A percentile compares a stretch with the other conserved stretches of the same genome.
phyloP scores from a whole-genome alignment of 2,329 filamentous ascomycete species.

The Tolypocladium nubicola region DNA sequence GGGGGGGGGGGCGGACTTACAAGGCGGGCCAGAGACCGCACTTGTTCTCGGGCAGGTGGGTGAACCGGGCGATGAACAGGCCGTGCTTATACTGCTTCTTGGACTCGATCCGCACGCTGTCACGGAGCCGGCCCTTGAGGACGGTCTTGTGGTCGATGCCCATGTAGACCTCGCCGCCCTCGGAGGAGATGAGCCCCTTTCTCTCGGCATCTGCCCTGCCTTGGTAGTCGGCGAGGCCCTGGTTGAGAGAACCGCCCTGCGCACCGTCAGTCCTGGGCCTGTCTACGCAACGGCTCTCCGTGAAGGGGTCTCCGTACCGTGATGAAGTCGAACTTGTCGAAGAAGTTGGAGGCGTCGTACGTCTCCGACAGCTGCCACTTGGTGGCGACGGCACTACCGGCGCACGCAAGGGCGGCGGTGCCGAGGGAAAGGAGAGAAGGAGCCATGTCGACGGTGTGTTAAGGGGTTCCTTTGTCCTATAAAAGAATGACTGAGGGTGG shows the following conservation, averaged over 20 bases:
- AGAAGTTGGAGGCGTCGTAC: slow-evolving; percentile 34
- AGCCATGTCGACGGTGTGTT: slow-evolving; percentile 20
- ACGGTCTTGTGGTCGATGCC: slow-evolving; percentile 22
- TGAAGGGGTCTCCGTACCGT: slow-evolving; percentile 15
- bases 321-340: slow-evolving; percentile 35
- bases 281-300: slow-evolving; percentile 2
- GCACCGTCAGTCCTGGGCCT: background rate
- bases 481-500: slow-evolving; percentile 10
- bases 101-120: slow-evolving; percentile 56
- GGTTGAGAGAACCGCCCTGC: slow-evolving; percentile 43
- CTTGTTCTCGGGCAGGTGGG: slow-evolving; percentile 52
- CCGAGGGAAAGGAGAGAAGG: slow-evolving; percentile 28
- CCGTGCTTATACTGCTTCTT: slow-evolving; percentile 52
- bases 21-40: slow-evolving; percentile 68
- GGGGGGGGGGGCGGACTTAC: slow-evolving; percentile 22
- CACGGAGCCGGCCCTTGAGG: slow-evolving; percentile 24
- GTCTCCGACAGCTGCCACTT: slow-evolving; percentile 28
- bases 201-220: slow-evolving; percentile 20
- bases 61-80: slow-evolving; percentile 59
- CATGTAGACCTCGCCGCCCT: slow-evolving; percentile 25
- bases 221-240: slow-evolving; percentile 52
- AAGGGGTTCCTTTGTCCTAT: background rate
- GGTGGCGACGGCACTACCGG: slow-evolving; percentile 19
- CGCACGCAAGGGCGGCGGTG: slow-evolving; percentile 25
- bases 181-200: slow-evolving; percentile 22